These are phyloP conservation scores for Quercus engelmannii DNA, from an alignment of 306 rosid species.

Conservation along the genomic window DNA sequence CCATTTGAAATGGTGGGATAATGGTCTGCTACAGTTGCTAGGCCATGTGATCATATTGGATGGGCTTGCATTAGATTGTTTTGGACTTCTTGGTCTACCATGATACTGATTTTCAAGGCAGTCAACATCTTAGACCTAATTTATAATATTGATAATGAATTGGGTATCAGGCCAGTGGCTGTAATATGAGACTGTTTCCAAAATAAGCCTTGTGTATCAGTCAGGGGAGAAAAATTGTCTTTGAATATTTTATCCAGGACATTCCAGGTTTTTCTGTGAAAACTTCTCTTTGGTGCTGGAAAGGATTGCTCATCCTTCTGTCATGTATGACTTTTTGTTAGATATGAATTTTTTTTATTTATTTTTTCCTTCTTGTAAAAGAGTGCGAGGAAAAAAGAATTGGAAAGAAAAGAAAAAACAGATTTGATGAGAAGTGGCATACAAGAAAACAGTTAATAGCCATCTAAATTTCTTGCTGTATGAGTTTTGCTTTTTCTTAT, in stretches of 20 bases:
- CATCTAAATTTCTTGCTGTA: conserved; percentile 4
- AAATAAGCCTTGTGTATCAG: not conserved
- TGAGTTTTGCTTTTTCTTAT: conserved; percentile 1
- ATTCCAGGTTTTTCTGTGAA: no score
- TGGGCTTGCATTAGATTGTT: not conserved
- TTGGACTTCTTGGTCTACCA: not conserved
- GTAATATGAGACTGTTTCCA: not conserved
- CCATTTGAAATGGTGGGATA: not conserved
- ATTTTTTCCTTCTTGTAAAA: not conserved
- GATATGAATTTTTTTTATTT: not conserved
- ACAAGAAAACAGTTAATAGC: not conserved
- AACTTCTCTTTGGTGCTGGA: not conserved
- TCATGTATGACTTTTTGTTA: not conserved
- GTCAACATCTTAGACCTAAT: not conserved
- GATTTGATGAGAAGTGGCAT: not conserved
- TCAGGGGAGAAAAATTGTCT: not conserved
- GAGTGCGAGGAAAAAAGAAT: not conserved
- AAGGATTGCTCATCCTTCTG: not conserved
- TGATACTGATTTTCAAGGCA: not conserved
- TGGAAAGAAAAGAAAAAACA: not conserved
- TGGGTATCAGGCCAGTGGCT: not conserved
- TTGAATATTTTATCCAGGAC: not conserved
- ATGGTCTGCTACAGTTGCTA: not conserved
- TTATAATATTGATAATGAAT: not conserved
- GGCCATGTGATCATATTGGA: not conserved